Evolutionary conservation across 345 rosid genomes (phyloP).

Genomic region (Camelina sativa): DNA sequence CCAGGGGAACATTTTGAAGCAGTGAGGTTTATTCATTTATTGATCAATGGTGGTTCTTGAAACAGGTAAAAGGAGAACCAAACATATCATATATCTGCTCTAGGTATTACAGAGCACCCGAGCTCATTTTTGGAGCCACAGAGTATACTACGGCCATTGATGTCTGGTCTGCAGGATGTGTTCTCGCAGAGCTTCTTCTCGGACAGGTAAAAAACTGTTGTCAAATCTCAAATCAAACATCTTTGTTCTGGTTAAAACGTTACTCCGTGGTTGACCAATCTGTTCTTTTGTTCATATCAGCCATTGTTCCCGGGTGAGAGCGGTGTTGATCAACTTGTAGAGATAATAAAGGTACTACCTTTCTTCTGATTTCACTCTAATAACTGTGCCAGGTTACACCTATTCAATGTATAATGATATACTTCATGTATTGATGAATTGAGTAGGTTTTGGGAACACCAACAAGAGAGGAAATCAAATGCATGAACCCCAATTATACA

Average conservation of each 20-base stretch:
- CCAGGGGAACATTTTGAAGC: neutral
- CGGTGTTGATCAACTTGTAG: slow-evolving; percentile 89
- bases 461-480: slow-evolving; percentile 95
- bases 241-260: neutral
- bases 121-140: slow-evolving; percentile 95
- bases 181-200: slow-evolving; percentile 87
- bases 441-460: slow-evolving; percentile 94
- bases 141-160: slow-evolving; percentile 97
- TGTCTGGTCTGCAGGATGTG: slow-evolving; percentile 99
- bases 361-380: neutral
- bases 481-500: slow-evolving; percentile 98
- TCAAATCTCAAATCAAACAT: neutral
- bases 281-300: slow-evolving; percentile 51
- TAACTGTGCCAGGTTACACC: neutral
- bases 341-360: slow-evolving; percentile 72
- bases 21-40: neutral
- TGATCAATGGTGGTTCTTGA: slow-evolving; percentile 26
- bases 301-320: slow-evolving; percentile 92
- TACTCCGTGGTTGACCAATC: neutral
- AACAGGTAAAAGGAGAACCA: slow-evolving; percentile 94
- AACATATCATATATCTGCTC: slow-evolving; percentile 96
- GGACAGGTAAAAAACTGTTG: slow-evolving; percentile 67
- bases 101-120: slow-evolving; percentile 98
- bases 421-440: slow-evolving; percentile 28
- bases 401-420: neutral